Evolutionary conservation across 1,139 yeast genomes (phyloP), one percentile per base, ranked within the genome.

Genomic region (Candida sanyaensis): DNA sequence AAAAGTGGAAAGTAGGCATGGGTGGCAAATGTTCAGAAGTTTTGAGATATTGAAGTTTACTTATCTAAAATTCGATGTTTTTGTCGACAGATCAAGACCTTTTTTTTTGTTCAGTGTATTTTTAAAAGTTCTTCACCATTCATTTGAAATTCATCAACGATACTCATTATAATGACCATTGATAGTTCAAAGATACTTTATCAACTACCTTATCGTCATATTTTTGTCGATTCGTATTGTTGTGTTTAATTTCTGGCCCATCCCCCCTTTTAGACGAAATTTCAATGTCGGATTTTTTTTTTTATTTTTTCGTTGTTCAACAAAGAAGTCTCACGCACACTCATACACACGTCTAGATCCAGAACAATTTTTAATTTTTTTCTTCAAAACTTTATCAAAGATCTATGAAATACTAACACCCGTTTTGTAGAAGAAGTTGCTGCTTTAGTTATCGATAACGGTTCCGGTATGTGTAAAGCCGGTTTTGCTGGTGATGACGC

Each of bases 401-500:
- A 17, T 37, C 7, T 26, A n/a, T 26, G 17, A 21, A 27, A 13
- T 63, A 65, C 67, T 64, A 64, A 62, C 66, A 42, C 48, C 41
- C 30, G 33, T 33, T 33, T 41, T 58, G 60, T 60, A 75, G 80
- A 75, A 74, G 80, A 75, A 74, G 79, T 75, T 62, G 78, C 80
- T 66, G 80, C 80, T 63, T 87, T 88, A 80, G 99, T 93, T 81
- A 93, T 93, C 79, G 99, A 93, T 77, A 93, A 93, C 81, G 99
- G 99, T 83, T 93, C 99, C 73, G 99, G 99, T 86, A 93, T 93
- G 98, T 93, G 98, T 86, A 93, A 93, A 77, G 98, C 98, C 95
- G 99, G 99, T 81, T 93, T 92, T 76, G 99, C 99, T 84, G 99
- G 99, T 81, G 99, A 93, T 73, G 99, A 93, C 80, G 98, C 99